Conservation (phyloP, 192 early-diverging fungal species). For the Dimargaris cristalligena region DNA sequence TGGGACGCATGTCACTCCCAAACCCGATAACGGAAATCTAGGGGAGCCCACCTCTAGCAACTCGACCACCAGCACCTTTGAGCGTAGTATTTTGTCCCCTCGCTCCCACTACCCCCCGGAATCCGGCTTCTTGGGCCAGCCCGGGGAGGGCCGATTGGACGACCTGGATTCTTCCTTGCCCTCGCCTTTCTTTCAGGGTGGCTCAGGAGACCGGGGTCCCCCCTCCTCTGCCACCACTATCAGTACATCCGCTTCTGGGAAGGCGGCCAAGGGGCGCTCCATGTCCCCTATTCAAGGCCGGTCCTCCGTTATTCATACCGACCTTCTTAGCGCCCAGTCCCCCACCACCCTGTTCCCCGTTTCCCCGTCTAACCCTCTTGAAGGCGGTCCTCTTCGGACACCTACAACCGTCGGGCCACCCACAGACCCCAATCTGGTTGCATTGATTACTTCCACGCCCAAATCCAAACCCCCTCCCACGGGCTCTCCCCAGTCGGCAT, state of each 20-base stretch:
- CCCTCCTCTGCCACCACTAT: neutral
- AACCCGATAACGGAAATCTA: neutral
- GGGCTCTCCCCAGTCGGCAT: no score
- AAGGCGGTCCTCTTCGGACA: no score
- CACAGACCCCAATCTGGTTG: no score
- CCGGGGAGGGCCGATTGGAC: no score
- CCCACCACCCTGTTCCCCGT: neutral
- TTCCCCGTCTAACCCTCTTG: no score
- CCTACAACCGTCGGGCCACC: no score
- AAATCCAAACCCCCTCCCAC: no score
- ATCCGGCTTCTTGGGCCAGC: neutral
- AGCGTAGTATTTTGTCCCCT: neutral
- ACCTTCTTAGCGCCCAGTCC: neutral
- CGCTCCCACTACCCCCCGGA: neutral
- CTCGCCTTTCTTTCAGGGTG: neutral
- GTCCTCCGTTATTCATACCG: slow-evolving; percentile 6
- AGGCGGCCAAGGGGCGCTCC: neutral
- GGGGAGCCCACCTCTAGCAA: neutral
- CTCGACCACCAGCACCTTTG: neutral
- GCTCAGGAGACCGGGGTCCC: neutral
- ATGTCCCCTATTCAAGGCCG: slow-evolving; percentile 1
- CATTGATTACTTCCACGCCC: no score
- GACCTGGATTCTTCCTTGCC: neutral
- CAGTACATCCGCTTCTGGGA: neutral
- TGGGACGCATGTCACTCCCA: neutral